Conservation (phyloP, 805 yeast genomes). For the Candida schatavii region DNA sequence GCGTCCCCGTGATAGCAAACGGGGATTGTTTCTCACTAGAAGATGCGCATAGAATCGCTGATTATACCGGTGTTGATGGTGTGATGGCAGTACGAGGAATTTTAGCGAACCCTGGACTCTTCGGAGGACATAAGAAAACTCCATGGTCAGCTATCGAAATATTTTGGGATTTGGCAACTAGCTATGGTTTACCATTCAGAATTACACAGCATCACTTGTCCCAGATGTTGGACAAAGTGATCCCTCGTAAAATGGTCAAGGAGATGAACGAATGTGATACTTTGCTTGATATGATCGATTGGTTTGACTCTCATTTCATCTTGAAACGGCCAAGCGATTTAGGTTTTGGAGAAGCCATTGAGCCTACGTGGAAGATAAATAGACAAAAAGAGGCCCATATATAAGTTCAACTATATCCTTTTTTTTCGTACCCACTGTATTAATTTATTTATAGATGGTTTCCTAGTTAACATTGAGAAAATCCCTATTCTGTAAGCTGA, state of each 20-base stretch:
- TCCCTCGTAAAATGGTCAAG: slow-evolving; percentile 29
- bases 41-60: slow-evolving; percentile 64
- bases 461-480: slow-evolving; percentile 15
- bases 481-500: slow-evolving; percentile 69
- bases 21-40: slow-evolving; percentile 82
- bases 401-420: slow-evolving; percentile 6
- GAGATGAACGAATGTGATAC: slow-evolving; percentile 61
- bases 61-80: slow-evolving; percentile 78
- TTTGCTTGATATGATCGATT: slow-evolving; percentile 68
- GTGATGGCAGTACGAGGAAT: slow-evolving; percentile 95
- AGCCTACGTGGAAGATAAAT: slow-evolving; percentile 25
- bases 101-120: slow-evolving; percentile 81
- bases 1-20: slow-evolving; percentile 88
- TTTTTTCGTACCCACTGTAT: background rate
- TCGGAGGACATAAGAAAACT: slow-evolving; percentile 66
- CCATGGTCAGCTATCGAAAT: slow-evolving; percentile 92
- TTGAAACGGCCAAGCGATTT: slow-evolving; percentile 64
- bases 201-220: slow-evolving; percentile 83
- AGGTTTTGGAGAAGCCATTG: slow-evolving; percentile 60
- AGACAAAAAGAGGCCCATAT: slow-evolving; percentile 9
- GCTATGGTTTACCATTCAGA: slow-evolving; percentile 82
- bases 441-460: background rate
- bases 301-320: slow-evolving; percentile 72
- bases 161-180: slow-evolving; percentile 74
- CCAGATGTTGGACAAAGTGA: slow-evolving; percentile 71